Evolutionary conservation across 2,329 filamentous ascomycete species (phyloP).

Genomic region (Talaromyces sp.): DNA sequence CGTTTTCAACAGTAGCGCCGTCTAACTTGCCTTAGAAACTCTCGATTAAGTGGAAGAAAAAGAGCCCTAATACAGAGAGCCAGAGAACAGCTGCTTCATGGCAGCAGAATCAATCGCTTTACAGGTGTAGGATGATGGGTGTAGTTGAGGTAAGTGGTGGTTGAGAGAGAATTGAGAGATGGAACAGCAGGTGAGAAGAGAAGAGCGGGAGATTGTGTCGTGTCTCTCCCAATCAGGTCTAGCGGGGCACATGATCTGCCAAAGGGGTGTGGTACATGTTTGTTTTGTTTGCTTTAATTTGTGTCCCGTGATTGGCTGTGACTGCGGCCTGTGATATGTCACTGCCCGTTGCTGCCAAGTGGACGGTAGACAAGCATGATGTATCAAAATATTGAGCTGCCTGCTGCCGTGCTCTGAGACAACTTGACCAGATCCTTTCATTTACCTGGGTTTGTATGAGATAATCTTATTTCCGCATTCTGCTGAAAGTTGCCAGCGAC

Average conservation of each 20-base stretch:
- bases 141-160: slow-evolving; percentile 18
- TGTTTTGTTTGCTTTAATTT: slow-evolving; percentile 23
- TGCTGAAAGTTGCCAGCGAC: not conserved
- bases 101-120: slow-evolving; percentile 41
- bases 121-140: slow-evolving; percentile 29
- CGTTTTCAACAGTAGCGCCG: slow-evolving; percentile 10
- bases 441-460: not conserved
- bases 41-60: slow-evolving; percentile 23
- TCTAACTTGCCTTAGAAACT: slow-evolving; percentile 26
- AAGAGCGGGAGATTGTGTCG: slow-evolving; percentile 9
- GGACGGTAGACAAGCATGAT: slow-evolving; percentile 21
- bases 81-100: slow-evolving; percentile 29
- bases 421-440: not conserved
- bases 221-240: slow-evolving; percentile 19
- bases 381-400: slow-evolving; percentile 1
- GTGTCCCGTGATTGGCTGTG: slow-evolving; percentile 16
- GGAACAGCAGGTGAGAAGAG: slow-evolving; percentile 8
- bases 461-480: not conserved
- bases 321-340: slow-evolving; percentile 18
- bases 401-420: not conserved
- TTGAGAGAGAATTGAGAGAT: slow-evolving; percentile 8
- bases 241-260: slow-evolving; percentile 21
- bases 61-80: slow-evolving; percentile 36
- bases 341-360: slow-evolving; percentile 28
- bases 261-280: not conserved